Base-by-base conservation (phyloP, 78 protist species). In the Dictyostelium brefeldianum region DNA sequence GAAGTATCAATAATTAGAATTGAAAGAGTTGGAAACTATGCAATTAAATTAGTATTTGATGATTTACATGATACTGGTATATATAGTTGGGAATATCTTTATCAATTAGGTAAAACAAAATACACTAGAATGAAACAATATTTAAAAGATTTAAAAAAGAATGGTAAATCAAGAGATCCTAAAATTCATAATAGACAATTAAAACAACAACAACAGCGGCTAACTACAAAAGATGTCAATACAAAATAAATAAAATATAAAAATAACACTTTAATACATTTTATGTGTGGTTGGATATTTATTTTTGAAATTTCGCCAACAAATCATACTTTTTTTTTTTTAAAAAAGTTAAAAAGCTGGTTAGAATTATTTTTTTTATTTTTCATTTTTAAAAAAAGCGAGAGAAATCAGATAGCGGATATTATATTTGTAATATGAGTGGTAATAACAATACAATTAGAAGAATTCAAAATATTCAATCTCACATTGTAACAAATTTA, bases 31-130 rank as follows among this genome's bases (percentile, higher is more conserved):
- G 92, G 92, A 15, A 84, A 84, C 31, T 84, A 84, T 84, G 92
- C 92, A 8, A 56, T 84, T 9, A 77, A 81, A 74, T 46, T 84
- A 1, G 47, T 74, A 1, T 84, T 57, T 74, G 92, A 84, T 74
- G 92, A 84, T 57, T 47, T 84, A 22, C 92, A 84, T 74, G 92
- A 84, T 25, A 46, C 78, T 15, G 92, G 92, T 75, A 84, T 84
- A 0, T 84, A 84, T 47, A 56, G 77, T 41, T 84, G 92, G 92
- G 20, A 22, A 25, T 56, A 77, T 62, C 43, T 84, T 11, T 84
- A 57, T 47, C 64, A 12, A 11, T 48, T 84, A 8, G 92, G 92
- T 75, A 29, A 22, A 56, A 54, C 25, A 7, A 84, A 84, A 43
- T 84, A 84, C 75, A 17, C 83, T 12, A 43, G 57, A 74, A 84